These are phyloP conservation scores for Stachybotrys echinatus DNA, from an alignment of 2,329 filamentous ascomycete genomes.

Conservation along the genomic window DNA sequence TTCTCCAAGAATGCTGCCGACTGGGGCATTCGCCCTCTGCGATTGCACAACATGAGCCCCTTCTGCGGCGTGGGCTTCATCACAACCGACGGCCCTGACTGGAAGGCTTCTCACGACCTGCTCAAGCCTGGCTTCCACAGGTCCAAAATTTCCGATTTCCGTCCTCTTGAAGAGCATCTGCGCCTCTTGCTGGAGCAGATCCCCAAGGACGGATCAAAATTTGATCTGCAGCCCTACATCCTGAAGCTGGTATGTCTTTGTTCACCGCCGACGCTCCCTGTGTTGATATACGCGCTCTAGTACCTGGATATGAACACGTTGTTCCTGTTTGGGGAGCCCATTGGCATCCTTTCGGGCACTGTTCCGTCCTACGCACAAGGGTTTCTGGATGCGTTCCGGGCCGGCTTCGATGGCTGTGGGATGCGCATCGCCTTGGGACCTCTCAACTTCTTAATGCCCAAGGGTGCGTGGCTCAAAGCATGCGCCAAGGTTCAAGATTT, in stretches of 20 bases:
- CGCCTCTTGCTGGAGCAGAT: not conserved
- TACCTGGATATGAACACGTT: not conserved
- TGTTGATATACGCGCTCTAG: not conserved
- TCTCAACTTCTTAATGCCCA: not conserved
- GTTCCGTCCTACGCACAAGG: not conserved
- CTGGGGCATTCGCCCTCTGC: not conserved
- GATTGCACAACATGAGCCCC: not conserved
- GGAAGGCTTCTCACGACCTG: not conserved
- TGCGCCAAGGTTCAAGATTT: not conserved
- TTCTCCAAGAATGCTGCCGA: constrained; percentile 1
- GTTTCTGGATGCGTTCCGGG: not conserved
- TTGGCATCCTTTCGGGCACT: not conserved
- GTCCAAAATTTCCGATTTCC: constrained; percentile 1
- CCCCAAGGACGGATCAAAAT: not conserved
- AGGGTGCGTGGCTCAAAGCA: not conserved
- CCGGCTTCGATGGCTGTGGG: not conserved
- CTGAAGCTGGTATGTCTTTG: not conserved
- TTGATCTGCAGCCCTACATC: constrained; percentile 1
- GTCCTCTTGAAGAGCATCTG: not conserved
- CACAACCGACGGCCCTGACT: not conserved
- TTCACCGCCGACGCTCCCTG: not conserved
- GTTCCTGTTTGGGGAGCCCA: not conserved
- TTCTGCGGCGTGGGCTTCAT: not conserved
- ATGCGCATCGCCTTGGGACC: constrained; percentile 1
- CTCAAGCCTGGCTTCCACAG: not conserved